Base-by-base conservation (phyloP, 1,284 basidiomycete genomes). In the Coniferiporia sulphurascens region DNA sequence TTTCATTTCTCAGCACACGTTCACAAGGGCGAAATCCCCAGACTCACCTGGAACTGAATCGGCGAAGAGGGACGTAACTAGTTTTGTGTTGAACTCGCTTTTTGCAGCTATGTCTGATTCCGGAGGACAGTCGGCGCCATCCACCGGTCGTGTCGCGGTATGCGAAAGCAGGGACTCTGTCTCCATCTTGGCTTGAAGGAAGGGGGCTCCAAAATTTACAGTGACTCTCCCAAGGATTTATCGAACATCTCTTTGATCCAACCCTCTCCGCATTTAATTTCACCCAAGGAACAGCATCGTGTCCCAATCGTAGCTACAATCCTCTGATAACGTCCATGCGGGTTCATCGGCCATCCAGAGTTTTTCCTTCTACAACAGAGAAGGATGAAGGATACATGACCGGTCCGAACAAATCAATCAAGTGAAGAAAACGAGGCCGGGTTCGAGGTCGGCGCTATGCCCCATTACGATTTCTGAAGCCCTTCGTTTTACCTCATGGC, bases 21-120 rank as follows among this genome's bases (percentile, higher is more conserved):
- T 12, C 21, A 15, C 3, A 4, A 21, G 15, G 15, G n/a, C 13
- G 15, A 17, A 32, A 62, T 34, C 17, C 43, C 49, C 35, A 48
- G 34, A 64, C 78, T 62, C 63, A 80, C 83, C 79, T 52, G 84
- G 84, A 50, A 81, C 71, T 12, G 83, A 83, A 69, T 84, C 83
- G 51, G 75, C 67, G 61, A 81, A 66, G 60, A 85, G 72, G 13
- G 78, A 78, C 45, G 61, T 68, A 60, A 83, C 73, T 65, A 85
- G 70, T 62, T 69, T 71, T 55, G 72, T 68, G 63, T 76, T 67
- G 48, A 56, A 52, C 21, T 34, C 50, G 17, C 43, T 46, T n/a
- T 52, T 48, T 22, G 10, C 12, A 17, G 8, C 21, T 4, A 34
- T 43, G 35, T 27, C 15, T n/a, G 21, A 10, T 6, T 54, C 35